phyloP scores from a whole-genome alignment of 805 yeast species.

The Scheffersomyces stipitis region DNA sequence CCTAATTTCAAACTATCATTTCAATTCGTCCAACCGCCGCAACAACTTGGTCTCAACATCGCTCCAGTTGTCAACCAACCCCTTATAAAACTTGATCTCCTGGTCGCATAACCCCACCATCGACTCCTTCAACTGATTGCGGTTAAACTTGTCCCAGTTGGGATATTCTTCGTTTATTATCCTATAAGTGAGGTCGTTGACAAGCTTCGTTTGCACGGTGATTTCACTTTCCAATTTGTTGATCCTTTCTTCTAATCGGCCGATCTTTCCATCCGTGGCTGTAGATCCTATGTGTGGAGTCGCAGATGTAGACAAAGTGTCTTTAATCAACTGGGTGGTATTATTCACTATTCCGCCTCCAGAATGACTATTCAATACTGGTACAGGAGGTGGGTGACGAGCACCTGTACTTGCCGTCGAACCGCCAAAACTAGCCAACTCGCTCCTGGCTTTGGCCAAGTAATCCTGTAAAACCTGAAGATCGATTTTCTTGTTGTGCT shows the following conservation, averaged over 20 bases:
- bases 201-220: constrained; percentile 42
- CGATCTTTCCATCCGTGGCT: constrained; percentile 44
- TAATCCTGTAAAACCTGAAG: constrained; percentile 84
- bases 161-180: constrained; percentile 52
- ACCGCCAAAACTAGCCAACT: constrained; percentile 43
- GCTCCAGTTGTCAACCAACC: constrained; percentile 70
- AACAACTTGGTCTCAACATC: constrained; percentile 41
- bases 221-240: constrained; percentile 47
- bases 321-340: constrained; percentile 47
- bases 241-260: constrained; percentile 42
- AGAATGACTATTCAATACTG: constrained; percentile 21
- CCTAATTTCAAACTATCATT: not conserved
- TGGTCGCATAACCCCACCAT: constrained; percentile 72
- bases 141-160: constrained; percentile 77
- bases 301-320: constrained; percentile 51
- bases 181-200: constrained; percentile 45
- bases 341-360: constrained; percentile 39
- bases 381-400: constrained; percentile 27
- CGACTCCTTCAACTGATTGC: constrained; percentile 70
- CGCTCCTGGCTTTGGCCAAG: constrained; percentile 66
- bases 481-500: constrained; percentile 90
- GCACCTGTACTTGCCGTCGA: constrained; percentile 7
- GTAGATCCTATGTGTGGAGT: constrained; percentile 40
- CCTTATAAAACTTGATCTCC: constrained; percentile 70
- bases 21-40: constrained; percentile 11